Conservation (phyloP, 164 flowering plant species). For the Tinospora cordifolia region DNA sequence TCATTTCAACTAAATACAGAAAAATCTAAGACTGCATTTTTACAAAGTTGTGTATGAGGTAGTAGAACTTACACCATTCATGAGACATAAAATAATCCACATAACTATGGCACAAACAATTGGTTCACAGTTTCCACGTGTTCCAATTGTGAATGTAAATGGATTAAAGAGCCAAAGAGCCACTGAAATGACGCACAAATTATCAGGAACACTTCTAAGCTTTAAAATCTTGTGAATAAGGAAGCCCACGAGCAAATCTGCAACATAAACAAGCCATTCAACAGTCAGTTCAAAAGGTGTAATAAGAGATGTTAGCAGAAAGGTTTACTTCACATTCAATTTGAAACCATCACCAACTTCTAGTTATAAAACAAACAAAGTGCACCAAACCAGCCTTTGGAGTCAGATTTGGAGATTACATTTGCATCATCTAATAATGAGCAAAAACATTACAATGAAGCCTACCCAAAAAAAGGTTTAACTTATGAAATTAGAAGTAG, state of each 20-base stretch:
- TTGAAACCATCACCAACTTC: no score
- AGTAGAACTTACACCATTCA: slow-evolving; percentile 59
- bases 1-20: neutral
- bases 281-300: neutral
- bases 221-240: slow-evolving; percentile 60
- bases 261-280: neutral
- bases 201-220: slow-evolving; percentile 70
- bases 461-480: no score
- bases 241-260: slow-evolving; percentile 79
- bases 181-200: slow-evolving; percentile 43
- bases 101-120: slow-evolving; percentile 76
- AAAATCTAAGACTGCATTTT: neutral
- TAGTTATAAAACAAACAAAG: no score
- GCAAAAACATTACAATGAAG: no score
- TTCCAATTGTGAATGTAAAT: slow-evolving; percentile 95
- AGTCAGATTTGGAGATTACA: no score
- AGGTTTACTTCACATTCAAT: no score
- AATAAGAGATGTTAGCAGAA: no score
- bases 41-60: slow-evolving; percentile 4
- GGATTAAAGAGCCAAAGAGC: slow-evolving; percentile 89
- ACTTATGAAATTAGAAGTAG: no score
- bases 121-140: slow-evolving; percentile 97
- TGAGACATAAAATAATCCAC: slow-evolving; percentile 73
- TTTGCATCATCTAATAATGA: no score
- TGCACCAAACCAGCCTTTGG: no score